Evolutionary conservation across 2,329 filamentous ascomycete genomes (phyloP).

Genomic region (Rosellinia necatrix): DNA sequence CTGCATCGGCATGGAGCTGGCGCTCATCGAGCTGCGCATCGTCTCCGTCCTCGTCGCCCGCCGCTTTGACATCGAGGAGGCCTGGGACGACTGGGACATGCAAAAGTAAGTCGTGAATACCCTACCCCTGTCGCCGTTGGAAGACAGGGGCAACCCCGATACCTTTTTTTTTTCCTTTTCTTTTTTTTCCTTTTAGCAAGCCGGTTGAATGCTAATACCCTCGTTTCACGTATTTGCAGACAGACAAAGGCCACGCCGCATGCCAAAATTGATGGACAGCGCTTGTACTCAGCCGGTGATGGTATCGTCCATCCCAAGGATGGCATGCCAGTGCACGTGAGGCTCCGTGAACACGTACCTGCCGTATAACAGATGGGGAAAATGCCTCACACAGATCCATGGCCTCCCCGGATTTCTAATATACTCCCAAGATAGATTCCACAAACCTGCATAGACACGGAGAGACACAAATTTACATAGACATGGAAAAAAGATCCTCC

Average conservation of each 20-base stretch:
- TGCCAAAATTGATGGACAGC: conserved; percentile 37
- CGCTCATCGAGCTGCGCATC: conserved; percentile 56
- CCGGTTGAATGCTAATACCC: conserved; percentile 11
- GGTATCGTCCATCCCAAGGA: conserved; percentile 43
- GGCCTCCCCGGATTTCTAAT: not conserved
- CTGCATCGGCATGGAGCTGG: conserved; percentile 62
- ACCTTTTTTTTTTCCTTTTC: no score
- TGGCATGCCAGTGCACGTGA: conserved; percentile 46
- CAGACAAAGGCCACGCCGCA: conserved; percentile 32
- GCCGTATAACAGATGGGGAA: conserved; percentile 12
- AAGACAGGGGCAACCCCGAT: no score
- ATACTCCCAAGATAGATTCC: no score
- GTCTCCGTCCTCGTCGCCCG: conserved; percentile 54
- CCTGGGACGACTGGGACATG: conserved; percentile 47
- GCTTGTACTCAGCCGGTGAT: conserved; percentile 38
- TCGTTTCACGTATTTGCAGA: conserved; percentile 13
- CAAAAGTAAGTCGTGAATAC: conserved; percentile 30
- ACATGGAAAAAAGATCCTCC: not conserved
- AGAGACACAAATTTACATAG: not conserved
- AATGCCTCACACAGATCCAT: not conserved
- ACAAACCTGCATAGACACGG: not conserved
- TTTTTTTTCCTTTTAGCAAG: no score
- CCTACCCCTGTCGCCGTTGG: not conserved
- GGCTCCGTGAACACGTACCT: conserved; percentile 25
- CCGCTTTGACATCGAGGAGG: conserved; percentile 55